These are phyloP conservation scores for Torrubiella hemipterigena DNA, from an alignment of 2,329 filamentous ascomycete species.

Conservation along the genomic window DNA sequence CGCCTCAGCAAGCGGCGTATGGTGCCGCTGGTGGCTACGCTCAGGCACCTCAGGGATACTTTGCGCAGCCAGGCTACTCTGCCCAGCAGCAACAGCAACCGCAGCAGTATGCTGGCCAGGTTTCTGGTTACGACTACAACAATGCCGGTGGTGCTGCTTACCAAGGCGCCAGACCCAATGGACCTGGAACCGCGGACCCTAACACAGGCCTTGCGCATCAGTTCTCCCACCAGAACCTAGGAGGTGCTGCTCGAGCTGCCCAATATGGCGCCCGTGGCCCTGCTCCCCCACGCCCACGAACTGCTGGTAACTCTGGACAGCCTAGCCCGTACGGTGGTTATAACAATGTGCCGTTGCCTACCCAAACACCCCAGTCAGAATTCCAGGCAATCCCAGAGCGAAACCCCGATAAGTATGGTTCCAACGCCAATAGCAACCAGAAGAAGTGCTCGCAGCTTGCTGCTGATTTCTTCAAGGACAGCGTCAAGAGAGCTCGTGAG, in stretches of 20 bases:
- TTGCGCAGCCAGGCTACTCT: slow-evolving; percentile 43
- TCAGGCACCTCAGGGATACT: slow-evolving; percentile 23
- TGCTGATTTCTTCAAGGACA: slow-evolving; percentile 95
- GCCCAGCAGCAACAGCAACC: slow-evolving; percentile 42
- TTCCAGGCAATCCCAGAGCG: slow-evolving; percentile 72
- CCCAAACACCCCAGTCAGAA: slow-evolving; percentile 49
- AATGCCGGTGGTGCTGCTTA: slow-evolving; percentile 27
- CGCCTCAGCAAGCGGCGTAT: slow-evolving; percentile 30
- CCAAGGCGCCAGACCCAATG: slow-evolving; percentile 27
- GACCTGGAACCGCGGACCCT: slow-evolving; percentile 57
- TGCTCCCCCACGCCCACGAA: slow-evolving; percentile 68
- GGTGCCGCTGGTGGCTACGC: slow-evolving; percentile 21
- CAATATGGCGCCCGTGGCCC: slow-evolving; percentile 57
- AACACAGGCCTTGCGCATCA: slow-evolving; percentile 90
- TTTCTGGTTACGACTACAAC: slow-evolving; percentile 34
- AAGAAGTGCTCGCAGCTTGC: slow-evolving; percentile 61
- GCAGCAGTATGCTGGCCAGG: slow-evolving; percentile 29
- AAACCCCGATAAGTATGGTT: slow-evolving; percentile 68
- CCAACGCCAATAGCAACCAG: slow-evolving; percentile 55
- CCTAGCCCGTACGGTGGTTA: slow-evolving; percentile 54
- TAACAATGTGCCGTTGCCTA: slow-evolving; percentile 50
- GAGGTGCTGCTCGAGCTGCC: slow-evolving; percentile 55
- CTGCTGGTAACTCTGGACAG: slow-evolving; percentile 59
- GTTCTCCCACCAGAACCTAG: slow-evolving; percentile 92
- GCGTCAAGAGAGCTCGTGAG: slow-evolving; percentile 88